Conservation (phyloP, 768 basidiomycete genomes). For the Clitopilus passeckerianus region DNA sequence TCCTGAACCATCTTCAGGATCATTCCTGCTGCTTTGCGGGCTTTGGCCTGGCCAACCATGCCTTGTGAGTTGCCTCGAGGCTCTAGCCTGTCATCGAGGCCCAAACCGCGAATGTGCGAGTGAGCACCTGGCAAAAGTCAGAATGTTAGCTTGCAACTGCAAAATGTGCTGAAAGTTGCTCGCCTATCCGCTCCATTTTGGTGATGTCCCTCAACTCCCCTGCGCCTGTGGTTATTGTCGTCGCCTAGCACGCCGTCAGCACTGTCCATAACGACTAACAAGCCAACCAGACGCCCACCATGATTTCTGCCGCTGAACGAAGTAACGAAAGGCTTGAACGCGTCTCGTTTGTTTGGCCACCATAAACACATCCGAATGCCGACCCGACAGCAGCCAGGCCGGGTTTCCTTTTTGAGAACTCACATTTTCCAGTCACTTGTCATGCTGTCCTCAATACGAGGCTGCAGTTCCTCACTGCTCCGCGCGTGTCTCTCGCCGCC, state of each 20-base stretch:
- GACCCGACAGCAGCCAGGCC: neutral
- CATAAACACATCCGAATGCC: neutral
- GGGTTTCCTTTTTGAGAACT: neutral
- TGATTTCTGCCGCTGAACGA: neutral
- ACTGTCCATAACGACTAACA: neutral
- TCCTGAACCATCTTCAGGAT: constrained; percentile 98
- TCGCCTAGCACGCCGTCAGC: constrained; percentile 11
- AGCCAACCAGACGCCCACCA: neutral
- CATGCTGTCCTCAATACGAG: constrained; percentile 42
- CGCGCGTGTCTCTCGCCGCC: constrained; percentile 24
- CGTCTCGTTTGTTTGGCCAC: neutral
- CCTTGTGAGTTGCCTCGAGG: constrained; percentile 87
- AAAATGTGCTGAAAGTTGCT: constrained; percentile 6
- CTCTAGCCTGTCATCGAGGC: constrained; percentile 88
- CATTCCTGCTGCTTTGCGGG: constrained; percentile 95
- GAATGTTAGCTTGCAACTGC: constrained; percentile 1
- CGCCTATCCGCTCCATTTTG: constrained; percentile 92
- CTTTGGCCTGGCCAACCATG: constrained; percentile 96
- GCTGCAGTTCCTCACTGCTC: constrained; percentile 32
- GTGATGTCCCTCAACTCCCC: constrained; percentile 83
- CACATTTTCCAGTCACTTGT: neutral
- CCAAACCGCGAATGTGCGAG: constrained; percentile 94
- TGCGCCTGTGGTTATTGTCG: constrained; percentile 71
- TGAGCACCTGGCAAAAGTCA: constrained; percentile 58
- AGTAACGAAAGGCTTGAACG: neutral